Evolutionary conservation across 495 filamentous ascomycete genomes (phyloP).

Genomic region (Sporormia fimetaria): DNA sequence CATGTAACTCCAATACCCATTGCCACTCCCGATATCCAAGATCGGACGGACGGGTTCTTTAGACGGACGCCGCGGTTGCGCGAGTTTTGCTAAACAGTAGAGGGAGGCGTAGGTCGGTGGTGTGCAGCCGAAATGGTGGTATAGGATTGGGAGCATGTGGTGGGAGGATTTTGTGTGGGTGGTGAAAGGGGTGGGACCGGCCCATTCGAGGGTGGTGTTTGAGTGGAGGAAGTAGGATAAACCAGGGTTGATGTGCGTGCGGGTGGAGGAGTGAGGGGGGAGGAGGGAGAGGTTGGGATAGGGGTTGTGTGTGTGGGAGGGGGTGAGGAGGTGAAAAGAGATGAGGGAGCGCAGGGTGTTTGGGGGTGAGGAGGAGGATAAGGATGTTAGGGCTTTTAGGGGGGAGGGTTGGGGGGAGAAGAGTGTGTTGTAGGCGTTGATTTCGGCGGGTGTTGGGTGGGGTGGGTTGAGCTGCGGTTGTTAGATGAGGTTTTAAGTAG

Average conservation of each 20-base stretch:
- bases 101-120: conserved; percentile 47
- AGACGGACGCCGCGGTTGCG: conserved; percentile 11
- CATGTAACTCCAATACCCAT: conserved; percentile 54
- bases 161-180: conserved; percentile 36
- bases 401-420: conserved; percentile 42
- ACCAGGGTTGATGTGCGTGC: too few relatives aligned
- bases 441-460: conserved; percentile 40
- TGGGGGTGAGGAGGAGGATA: conserved; percentile 48
- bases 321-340: conserved; percentile 38
- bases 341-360: conserved; percentile 40
- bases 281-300: conserved; percentile 49
- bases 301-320: conserved; percentile 41
- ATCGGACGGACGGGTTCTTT: conserved; percentile 31
- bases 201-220: conserved; percentile 47
- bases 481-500: neutral
- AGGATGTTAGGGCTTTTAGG: conserved; percentile 41
- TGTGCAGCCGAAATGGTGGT: conserved; percentile 57
- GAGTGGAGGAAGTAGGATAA: too few relatives aligned
- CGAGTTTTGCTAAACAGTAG: conserved; percentile 37
- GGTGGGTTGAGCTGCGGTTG: conserved; percentile 6
- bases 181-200: conserved; percentile 38
- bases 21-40: conserved; percentile 46
- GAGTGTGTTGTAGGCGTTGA: conserved; percentile 46
- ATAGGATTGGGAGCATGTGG: conserved; percentile 49
- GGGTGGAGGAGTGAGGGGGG: conserved; percentile 42